Evolutionary conservation across 176 grass and related monocot genomes (phyloP).

Genomic region (Rhynchospora tenuis): DNA sequence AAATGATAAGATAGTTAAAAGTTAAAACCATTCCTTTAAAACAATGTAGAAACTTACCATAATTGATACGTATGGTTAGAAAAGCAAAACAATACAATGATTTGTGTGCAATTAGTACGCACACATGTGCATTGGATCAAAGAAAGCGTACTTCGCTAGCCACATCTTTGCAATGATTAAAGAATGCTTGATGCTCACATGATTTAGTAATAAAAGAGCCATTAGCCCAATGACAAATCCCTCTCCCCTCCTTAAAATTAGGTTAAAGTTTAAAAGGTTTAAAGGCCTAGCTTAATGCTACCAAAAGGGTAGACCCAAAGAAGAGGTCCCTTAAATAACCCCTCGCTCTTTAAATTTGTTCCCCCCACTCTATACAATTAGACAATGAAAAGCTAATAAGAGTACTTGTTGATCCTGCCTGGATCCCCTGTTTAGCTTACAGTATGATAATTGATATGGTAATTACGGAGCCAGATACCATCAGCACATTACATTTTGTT

Average conservation of each 20-base stretch:
- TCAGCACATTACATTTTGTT: neutral
- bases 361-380: constrained; percentile 30
- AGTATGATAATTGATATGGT: neutral
- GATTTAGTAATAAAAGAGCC: constrained; percentile 26
- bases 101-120: neutral
- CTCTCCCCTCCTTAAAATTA: constrained; percentile 13
- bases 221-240: constrained; percentile 12
- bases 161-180: constrained; percentile 28
- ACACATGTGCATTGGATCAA: constrained; percentile 21
- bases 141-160: constrained; percentile 14
- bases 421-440: neutral
- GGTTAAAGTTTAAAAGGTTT: constrained; percentile 19
- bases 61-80: neutral
- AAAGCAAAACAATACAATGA: neutral
- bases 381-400: constrained; percentile 21
- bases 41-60: neutral
- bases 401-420: neutral
- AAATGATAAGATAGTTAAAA: too few relatives aligned
- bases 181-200: constrained; percentile 19
- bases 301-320: constrained; percentile 30
- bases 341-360: constrained; percentile 23
- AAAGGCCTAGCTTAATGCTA: constrained; percentile 24
- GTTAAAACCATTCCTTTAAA: neutral
- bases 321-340: constrained; percentile 10
- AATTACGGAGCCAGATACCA: neutral